phyloP scores from a whole-genome alignment of 2,329 filamentous ascomycete species.

The Arthrobotrys iridis region DNA sequence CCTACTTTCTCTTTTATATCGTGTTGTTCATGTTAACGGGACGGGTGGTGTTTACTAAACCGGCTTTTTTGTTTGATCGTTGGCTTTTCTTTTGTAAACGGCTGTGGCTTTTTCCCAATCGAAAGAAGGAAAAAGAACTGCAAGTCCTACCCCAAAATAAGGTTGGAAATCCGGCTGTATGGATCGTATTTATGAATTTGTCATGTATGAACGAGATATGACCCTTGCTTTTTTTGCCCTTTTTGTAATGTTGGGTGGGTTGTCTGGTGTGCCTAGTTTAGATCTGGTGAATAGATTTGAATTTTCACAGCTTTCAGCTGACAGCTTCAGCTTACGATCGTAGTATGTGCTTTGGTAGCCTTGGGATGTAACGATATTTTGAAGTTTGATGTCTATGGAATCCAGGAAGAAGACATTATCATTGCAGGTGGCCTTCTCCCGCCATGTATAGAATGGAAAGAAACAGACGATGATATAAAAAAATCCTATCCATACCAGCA shows the following conservation, averaged over 20 bases:
- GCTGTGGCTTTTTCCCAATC: background rate
- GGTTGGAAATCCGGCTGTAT: background rate
- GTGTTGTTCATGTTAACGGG: background rate
- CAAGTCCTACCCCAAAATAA: too few species aligned
- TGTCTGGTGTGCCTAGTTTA: too few species aligned
- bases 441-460: background rate
- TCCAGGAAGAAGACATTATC: constrained; percentile 8
- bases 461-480: background rate
- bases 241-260: background rate
- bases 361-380: too few species aligned
- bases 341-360: too few species aligned
- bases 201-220: constrained; percentile 4
- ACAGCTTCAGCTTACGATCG: too few species aligned
- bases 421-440: background rate
- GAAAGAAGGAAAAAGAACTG: background rate
- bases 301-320: too few species aligned
- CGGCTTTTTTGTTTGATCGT: background rate
- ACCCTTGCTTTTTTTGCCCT: too few species aligned
- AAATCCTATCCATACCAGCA: background rate
- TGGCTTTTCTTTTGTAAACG: background rate
- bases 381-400: too few species aligned
- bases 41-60: constrained; percentile 1
- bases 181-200: constrained; percentile 9
- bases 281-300: too few species aligned
- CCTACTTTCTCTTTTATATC: background rate